phyloP scores from a whole-genome alignment of 2,329 filamentous ascomycete species.

The Leptographium wingfieldii region DNA sequence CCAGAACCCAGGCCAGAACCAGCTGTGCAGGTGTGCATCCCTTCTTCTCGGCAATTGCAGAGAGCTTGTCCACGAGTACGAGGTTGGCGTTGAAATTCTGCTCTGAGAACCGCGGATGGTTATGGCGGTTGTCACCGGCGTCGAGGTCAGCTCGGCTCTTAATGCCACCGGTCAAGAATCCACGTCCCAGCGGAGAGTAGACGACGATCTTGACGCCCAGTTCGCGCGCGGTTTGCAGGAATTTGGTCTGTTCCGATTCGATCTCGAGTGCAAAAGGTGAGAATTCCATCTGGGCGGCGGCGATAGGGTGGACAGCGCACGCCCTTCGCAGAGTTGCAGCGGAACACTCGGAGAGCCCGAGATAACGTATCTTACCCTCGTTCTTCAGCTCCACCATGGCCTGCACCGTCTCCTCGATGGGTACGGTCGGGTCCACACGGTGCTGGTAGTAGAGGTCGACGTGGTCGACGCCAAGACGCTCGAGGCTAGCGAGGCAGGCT shows the following conservation, averaged over 20 bases:
- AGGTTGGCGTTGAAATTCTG: conserved; percentile 45
- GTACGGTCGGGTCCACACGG: conserved; percentile 30
- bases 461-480: conserved; percentile 31
- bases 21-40: conserved; percentile 42
- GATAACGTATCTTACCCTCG: conserved; percentile 22
- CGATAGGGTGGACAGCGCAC: conserved; percentile 30
- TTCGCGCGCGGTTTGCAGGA: conserved; percentile 28
- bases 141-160: conserved; percentile 18
- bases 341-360: conserved; percentile 34
- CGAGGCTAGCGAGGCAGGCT: conserved; percentile 26
- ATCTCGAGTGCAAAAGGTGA: conserved; percentile 33
- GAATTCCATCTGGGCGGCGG: conserved; percentile 39
- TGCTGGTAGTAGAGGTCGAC: conserved; percentile 42
- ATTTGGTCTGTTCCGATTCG: conserved; percentile 21
- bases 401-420: conserved; percentile 34
- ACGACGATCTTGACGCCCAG: conserved; percentile 40
- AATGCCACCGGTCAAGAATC: conserved; percentile 40
- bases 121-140: conserved; percentile 3
- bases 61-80: conserved; percentile 35
- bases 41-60: conserved; percentile 38
- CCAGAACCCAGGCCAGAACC: conserved; percentile 49
- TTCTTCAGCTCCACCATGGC: conserved; percentile 31
- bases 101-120: conserved; percentile 32
- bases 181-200: conserved; percentile 47
- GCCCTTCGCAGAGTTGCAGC: conserved; percentile 34